Conservation (phyloP, 2,329 filamentous ascomycete genomes). For the Calonectria pauciramosa region DNA sequence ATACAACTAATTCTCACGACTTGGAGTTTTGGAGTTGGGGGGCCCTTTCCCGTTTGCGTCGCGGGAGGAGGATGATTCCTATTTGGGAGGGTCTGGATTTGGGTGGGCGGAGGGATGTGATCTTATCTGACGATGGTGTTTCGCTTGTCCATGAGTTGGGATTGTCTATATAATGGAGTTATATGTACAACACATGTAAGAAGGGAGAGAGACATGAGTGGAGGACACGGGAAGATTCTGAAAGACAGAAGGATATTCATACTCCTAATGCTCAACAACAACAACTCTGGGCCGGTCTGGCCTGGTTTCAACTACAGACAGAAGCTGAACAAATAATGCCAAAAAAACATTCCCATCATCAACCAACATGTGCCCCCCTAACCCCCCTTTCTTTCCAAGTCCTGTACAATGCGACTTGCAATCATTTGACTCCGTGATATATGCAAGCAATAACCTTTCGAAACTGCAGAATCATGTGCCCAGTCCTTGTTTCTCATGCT, state of each 20-base stretch:
- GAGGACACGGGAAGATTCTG: slow-evolving; percentile 18
- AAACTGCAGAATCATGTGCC: slow-evolving; percentile 7
- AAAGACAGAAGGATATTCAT: slow-evolving; percentile 29
- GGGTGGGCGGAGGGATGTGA: neutral
- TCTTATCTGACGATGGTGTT: neutral
- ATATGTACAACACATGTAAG: slow-evolving; percentile 28
- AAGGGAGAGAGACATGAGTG: slow-evolving; percentile 24
- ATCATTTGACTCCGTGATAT: slow-evolving; percentile 24
- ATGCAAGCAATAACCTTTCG: slow-evolving; percentile 18
- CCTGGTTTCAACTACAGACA: slow-evolving; percentile 18
- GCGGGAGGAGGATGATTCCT: slow-evolving; percentile 3
- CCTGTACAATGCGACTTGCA: slow-evolving; percentile 10
- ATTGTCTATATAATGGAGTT: slow-evolving; percentile 18
- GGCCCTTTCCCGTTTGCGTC: neutral
- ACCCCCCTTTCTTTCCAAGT: neutral
- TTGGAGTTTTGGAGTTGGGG: slow-evolving; percentile 41
- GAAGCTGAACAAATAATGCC: slow-evolving; percentile 12
- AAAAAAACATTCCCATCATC: slow-evolving; percentile 18
- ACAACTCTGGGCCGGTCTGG: slow-evolving; percentile 24
- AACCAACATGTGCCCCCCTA: neutral
- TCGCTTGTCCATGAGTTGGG: slow-evolving; percentile 12
- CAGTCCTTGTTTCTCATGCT: slow-evolving; percentile 32
- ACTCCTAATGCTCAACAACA: slow-evolving; percentile 26
- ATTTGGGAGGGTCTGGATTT: neutral
- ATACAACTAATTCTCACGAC: slow-evolving; percentile 43